Percentiles rank a stretch among this genome's conserved stretches.
phyloP scores from a whole-genome alignment of 148 eudicot genomes.

The Agrostemma githago region DNA sequence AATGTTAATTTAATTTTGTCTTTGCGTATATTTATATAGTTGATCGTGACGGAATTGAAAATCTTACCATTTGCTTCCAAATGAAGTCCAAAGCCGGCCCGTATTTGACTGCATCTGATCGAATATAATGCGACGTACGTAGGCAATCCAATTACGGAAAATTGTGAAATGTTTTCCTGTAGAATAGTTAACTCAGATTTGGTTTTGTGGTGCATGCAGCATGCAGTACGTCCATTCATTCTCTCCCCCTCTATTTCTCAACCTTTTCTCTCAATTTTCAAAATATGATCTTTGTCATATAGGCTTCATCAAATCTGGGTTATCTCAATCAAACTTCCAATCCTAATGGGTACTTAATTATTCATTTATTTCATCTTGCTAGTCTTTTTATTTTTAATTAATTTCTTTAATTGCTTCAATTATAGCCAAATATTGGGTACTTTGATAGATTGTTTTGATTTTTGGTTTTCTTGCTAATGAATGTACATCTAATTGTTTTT shows the following conservation, averaged over 20 bases:
- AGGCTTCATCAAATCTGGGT: not conserved
- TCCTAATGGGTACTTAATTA: conserved; percentile 3
- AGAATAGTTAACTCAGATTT: not conserved
- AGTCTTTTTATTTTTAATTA: not conserved
- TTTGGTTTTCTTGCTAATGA: not conserved
- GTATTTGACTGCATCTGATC: not conserved
- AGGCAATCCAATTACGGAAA: not conserved
- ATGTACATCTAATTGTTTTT: not conserved
- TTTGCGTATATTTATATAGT: too few species aligned
- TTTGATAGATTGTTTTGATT: not conserved
- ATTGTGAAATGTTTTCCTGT: not conserved
- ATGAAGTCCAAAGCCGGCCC: too few species aligned
- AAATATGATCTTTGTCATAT: not conserved
- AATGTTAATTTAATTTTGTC: not conserved
- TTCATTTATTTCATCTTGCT: not conserved
- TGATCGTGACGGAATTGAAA: too few species aligned
- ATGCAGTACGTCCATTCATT: not conserved
- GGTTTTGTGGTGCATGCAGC: conserved; percentile 2
- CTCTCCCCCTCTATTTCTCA: not conserved
- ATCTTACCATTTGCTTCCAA: too few species aligned
- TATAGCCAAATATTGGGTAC: not conserved
- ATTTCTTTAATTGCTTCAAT: not conserved
- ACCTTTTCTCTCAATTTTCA: not conserved
- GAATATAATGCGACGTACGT: not conserved
- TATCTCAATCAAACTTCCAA: not conserved